Base-by-base conservation (phyloP, 306 rosid species). In the Prunus armeniaca region DNA sequence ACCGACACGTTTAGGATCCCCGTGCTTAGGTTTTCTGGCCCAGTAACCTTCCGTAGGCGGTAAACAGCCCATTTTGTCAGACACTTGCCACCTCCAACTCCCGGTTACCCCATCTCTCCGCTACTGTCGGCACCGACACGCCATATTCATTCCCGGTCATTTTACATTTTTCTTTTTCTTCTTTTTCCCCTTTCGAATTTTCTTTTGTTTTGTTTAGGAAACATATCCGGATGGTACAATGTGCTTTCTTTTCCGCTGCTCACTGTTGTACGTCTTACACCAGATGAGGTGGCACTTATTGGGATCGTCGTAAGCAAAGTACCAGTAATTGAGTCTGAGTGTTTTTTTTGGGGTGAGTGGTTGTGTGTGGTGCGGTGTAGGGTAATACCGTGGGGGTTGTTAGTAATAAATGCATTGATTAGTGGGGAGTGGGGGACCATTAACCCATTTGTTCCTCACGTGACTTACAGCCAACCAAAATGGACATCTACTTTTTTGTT, bases 121-220 rank as follows among this genome's bases (percentile, higher is more conserved):
- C 25, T 11, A 27, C 51, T 78, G 96, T 91, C 94, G 91, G 94
- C 87, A 88, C 97, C 91, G 91, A 88, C 94, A 85, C 87, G 86
- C 87, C 69, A 84, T 13, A 74, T 83, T 78, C 67, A 56, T 72
- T 75, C 65, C 92, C 88, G 89, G 86, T 81, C 30, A 43, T 51
- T 74, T 65, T 67, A 1, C 7, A 1, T 67, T 54, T 47, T 19
- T n/a, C 13, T 25, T 14, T 3, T 25, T 1, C 0, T 65, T 11
- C 0, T 15, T 20, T 32, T 20, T 1, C 9, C 9, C 43, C 43
- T 38, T 38, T 38, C 43, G 43, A 38, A 38, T 38, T 38, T 6
- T 38, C 2, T 38, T 38, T 38, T 38, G 43, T 6, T 38, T 38
- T 38, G 43, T 50, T 65, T 19, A 2, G 4, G 34, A 38, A 18